Percentiles rank a stretch among this genome's conserved stretches.
Conservation (phyloP, 148 eudicot species). For the Vaccinium macrocarpon region DNA sequence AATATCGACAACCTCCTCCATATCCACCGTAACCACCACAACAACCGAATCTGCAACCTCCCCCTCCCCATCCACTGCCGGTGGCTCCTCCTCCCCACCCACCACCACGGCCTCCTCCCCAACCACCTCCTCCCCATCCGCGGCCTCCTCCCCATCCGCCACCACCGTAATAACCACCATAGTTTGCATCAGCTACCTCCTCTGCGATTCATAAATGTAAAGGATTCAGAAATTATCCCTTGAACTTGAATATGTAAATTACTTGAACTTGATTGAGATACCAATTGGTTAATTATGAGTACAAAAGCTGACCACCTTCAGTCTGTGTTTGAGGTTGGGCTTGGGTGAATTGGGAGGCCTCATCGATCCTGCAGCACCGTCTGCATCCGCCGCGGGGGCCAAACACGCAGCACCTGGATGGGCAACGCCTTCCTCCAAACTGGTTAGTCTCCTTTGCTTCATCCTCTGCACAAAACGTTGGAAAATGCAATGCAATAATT, state of each 20-base stretch:
- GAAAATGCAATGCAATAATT: background rate
- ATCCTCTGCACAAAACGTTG: background rate
- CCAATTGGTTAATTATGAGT: background rate
- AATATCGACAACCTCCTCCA: background rate
- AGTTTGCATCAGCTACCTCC: too few relatives aligned
- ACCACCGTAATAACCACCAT: background rate
- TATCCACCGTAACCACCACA: background rate
- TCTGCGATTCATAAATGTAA: too few relatives aligned
- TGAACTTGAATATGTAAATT: too few relatives aligned
- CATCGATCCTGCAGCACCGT: background rate
- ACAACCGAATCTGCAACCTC: slow-evolving; percentile 3
- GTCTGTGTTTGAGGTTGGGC: background rate
- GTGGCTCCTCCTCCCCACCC: background rate
- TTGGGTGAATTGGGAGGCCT: slow-evolving; percentile 1
- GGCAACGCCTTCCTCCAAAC: background rate
- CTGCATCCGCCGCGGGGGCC: background rate
- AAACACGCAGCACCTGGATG: background rate
- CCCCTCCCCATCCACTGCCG: background rate
- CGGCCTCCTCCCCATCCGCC: background rate
- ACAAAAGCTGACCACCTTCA: background rate
- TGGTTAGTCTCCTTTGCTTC: background rate
- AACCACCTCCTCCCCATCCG: background rate
- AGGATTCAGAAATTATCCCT: background rate
- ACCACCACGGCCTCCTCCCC: background rate
- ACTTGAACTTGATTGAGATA: background rate